Base-by-base conservation (phyloP, 2,329 filamentous ascomycete genomes). In the Cercospora beticola region DNA sequence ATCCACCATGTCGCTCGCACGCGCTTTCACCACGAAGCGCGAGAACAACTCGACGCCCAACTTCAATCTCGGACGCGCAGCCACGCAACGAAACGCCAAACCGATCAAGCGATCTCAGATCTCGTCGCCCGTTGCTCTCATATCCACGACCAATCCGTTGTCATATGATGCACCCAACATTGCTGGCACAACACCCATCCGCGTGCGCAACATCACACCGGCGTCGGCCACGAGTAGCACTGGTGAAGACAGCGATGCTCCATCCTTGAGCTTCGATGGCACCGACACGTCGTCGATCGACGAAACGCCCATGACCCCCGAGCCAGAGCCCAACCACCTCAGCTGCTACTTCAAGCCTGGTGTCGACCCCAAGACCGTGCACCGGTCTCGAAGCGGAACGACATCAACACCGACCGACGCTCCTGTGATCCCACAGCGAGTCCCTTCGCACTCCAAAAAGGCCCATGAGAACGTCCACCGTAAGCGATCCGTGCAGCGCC, bases 71-170 rank as follows among this genome's bases (percentile, higher is more conserved):
- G 76, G 78, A 46, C 81, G 81, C 62, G 79, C 79, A 73, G 80
- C 81, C 68, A 84, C 81, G 75, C 86, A 85, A 78, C 83, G 79
- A 69, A 77, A 73, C 73, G 78, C 76, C 73, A 72, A 81, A 77
- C 80, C 84, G 76, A 80, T 84, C 64, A 82, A 89, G 73, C 87
- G 90, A 68, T 80, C 86, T 78, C 90, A 93, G 83, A 99, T 99
- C 78, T 99, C 95, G 1, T 88, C 86, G 3, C 95, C 95, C 0
- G 86, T 97, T 64, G 90, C 93, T 80, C 86, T 99, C 71, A 85
- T 97, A 60, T 96, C 95, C 68, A 97, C 94, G 5, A 98, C 95
- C 74, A 99, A 98, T 81, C 93, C 96, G 87, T 89, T 97, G 65
- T 93, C 93, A 7, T 97, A 97, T 86, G 94, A 94, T 78, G 94